Evolutionary conservation across 148 eudicot genomes (phyloP).

Genomic region (Polygonum aviculare): DNA sequence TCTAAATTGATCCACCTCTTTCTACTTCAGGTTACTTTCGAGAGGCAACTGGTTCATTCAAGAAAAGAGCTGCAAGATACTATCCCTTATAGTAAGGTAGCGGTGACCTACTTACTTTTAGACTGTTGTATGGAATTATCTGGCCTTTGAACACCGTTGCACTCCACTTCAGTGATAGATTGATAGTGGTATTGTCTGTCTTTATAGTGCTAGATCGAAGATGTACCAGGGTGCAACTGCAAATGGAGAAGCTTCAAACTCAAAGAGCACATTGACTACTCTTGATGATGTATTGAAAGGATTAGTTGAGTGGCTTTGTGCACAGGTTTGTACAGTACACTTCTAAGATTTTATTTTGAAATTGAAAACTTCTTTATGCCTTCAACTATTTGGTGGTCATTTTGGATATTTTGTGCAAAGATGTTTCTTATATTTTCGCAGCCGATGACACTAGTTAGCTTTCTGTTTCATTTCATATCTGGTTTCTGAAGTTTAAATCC

Average conservation of each 20-base stretch:
- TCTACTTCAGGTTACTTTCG: conserved; percentile 68
- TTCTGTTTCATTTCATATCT: background rate
- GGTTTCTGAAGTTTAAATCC: background rate
- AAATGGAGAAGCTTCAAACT: conserved; percentile 58
- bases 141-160: background rate
- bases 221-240: conserved; percentile 29
- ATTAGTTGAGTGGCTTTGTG: conserved; percentile 86
- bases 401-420: background rate
- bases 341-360: background rate
- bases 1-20: background rate
- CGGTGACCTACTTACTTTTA: background rate
- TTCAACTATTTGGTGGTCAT: too few relatives aligned
- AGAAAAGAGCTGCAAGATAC: conserved; percentile 95
- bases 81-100: conserved; percentile 73
- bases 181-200: conserved; percentile 6
- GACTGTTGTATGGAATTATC: background rate
- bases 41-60: conserved; percentile 96
- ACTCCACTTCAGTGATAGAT: background rate
- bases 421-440: background rate
- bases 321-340: conserved; percentile 48
- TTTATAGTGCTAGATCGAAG: conserved; percentile 71
- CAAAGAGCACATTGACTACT: conserved; percentile 56
- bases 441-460: background rate
- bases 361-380: background rate
- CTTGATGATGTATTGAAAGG: conserved; percentile 73